A percentile compares a stretch with the other conserved stretches of the same genome.
Conservation (phyloP, 495 filamentous ascomycete species). For the Podospora didyma region DNA sequence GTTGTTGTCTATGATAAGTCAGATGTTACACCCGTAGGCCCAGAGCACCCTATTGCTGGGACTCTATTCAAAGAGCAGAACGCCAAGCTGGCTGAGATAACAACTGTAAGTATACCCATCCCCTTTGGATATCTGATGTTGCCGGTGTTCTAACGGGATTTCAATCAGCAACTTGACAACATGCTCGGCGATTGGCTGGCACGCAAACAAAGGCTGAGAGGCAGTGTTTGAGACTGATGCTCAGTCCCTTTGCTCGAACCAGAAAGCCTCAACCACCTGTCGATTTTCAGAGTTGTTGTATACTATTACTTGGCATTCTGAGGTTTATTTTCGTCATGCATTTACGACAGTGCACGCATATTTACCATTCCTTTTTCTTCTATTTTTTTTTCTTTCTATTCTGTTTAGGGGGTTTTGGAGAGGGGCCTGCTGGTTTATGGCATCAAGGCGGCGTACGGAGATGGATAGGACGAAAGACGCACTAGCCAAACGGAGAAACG, state of each 20-base stretch:
- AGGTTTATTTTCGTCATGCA: slow-evolving; percentile 1
- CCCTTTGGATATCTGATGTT: slow-evolving; percentile 8
- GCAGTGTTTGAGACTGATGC: slow-evolving; percentile 27
- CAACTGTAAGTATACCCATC: slow-evolving; percentile 49
- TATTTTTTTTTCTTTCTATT: not conserved
- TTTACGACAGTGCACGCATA: slow-evolving; percentile 5
- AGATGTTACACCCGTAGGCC: slow-evolving; percentile 66
- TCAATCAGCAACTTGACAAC: slow-evolving; percentile 66
- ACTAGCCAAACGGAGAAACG: not conserved
- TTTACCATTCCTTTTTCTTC: not conserved
- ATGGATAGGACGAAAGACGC: not conserved
- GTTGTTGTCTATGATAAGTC: slow-evolving; percentile 88
- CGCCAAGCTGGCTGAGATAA: slow-evolving; percentile 74
- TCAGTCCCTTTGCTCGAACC: not conserved
- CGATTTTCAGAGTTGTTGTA: too few species aligned
- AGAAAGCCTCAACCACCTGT: not conserved
- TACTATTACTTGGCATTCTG: not conserved
- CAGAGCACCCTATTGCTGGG: slow-evolving; percentile 79
- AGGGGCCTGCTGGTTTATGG: not conserved
- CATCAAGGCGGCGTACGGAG: not conserved
- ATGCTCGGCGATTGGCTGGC: slow-evolving; percentile 81
- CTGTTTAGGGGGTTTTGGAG: not conserved
- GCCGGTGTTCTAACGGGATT: slow-evolving; percentile 14
- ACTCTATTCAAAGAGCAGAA: slow-evolving; percentile 82
- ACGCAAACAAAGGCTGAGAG: slow-evolving; percentile 54